Evolutionary conservation across 2,329 filamentous ascomycete genomes (phyloP).

Genomic region (Ophiosphaerella korrae): DNA sequence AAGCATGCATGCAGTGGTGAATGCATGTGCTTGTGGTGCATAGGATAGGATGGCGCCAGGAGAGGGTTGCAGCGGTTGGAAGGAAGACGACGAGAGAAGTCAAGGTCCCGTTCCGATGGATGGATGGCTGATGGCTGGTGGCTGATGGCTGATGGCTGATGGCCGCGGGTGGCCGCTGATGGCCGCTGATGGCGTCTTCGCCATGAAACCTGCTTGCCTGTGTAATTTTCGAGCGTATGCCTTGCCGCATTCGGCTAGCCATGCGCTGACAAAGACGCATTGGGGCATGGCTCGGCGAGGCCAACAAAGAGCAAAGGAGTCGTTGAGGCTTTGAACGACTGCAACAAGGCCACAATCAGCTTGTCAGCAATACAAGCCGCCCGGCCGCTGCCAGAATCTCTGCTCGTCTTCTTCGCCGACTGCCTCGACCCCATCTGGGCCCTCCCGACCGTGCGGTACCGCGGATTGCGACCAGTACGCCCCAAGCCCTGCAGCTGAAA

Average conservation of each 20-base stretch:
- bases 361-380: not conserved
- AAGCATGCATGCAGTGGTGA: not conserved
- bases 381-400: not conserved
- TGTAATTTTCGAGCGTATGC: not conserved
- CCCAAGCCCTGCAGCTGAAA: conserved; percentile 8
- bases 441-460: not conserved
- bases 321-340: not conserved
- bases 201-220: conserved; percentile 13
- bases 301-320: not conserved
- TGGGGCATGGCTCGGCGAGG: not conserved
- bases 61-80: conserved; percentile 20
- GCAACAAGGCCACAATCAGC: conserved; percentile 1
- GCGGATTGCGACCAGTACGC: conserved; percentile 6
- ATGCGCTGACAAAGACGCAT: conserved; percentile 11
- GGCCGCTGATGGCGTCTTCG: not conserved
- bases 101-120: conserved; percentile 13
- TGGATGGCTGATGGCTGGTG: not conserved
- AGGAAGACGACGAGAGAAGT: conserved; percentile 7
- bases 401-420: not conserved
- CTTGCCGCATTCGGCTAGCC: not conserved
- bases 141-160: too few species aligned
- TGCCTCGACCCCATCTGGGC: not conserved
- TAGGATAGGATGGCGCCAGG: conserved; percentile 9
- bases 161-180: too few species aligned
- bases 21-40: conserved; percentile 3